phyloP scores from a whole-genome alignment of 345 rosid genomes.

The Citrus trifoliata region DNA sequence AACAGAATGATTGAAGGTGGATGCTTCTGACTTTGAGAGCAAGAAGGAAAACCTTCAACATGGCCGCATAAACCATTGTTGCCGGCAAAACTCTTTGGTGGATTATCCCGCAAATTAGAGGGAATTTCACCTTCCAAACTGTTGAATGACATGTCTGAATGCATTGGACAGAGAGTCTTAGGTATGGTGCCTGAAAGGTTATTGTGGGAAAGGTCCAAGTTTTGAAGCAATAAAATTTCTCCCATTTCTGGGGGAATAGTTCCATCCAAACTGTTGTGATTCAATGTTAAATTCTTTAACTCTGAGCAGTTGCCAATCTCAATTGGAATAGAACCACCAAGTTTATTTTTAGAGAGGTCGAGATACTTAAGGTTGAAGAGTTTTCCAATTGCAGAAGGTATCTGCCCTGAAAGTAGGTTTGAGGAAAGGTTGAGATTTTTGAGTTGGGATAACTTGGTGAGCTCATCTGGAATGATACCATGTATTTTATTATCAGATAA shows the following conservation, averaged over 20 bases:
- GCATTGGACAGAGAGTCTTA: not conserved
- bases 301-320: too few relatives aligned
- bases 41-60: not conserved
- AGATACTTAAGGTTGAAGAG: too few relatives aligned
- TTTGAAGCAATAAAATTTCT: fast-evolving
- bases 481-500: too few relatives aligned
- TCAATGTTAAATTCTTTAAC: not conserved
- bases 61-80: not conserved
- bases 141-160: not conserved
- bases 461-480: too few relatives aligned
- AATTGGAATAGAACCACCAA: too few relatives aligned
- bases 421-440: too few relatives aligned
- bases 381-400: too few relatives aligned
- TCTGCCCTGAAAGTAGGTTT: too few relatives aligned
- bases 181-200: not conserved
- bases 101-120: not conserved
- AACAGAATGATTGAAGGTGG: too few relatives aligned
- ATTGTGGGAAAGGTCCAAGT: not conserved
- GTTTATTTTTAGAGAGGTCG: too few relatives aligned
- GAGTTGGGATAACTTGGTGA: too few relatives aligned
- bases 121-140: not conserved
- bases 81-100: not conserved
- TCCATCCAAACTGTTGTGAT: not conserved
- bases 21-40: too few relatives aligned
- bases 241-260: not conserved